Base-by-base conservation (phyloP, 305 asterid genomes). In the Fraxinus platypoda region DNA sequence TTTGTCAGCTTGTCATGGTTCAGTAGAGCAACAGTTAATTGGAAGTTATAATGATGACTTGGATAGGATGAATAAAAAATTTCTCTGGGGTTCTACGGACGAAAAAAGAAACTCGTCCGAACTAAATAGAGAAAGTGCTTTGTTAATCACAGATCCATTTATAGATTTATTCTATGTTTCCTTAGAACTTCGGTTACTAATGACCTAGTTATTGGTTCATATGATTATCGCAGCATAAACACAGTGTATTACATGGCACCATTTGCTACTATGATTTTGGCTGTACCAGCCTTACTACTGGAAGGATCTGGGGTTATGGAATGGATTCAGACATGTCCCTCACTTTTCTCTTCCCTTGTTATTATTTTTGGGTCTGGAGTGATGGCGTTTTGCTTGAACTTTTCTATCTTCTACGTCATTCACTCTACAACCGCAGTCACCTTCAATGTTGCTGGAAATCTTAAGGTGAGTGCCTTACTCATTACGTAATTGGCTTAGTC, bases 391-490 rank as follows among this genome's bases (percentile, higher is more conserved):
- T 95, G 94, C 84, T 93, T 95, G 70, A 95, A 92, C 89, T 93
- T 95, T 86, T 93, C 97, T 4, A 93, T 94, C 87, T 94, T 93
- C 80, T 94, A 94, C 17, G 98, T 93, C 80, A 94, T 95, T 81
- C 98, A 92, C 89, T 93, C 98, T 66, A 95, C 97, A n/a, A 91
- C 97, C 43, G 98, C 98, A 11, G 98, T 95, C 74, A 95, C 97
- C 75, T 95, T 93, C 91, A 95, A 95, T 82, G 98, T 95, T 71
- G 98, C 97, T 4, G 98, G 98, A 82, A 95, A 93, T 81, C 95
- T 93, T 35, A 93, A 95, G 98, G 98, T 95, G 80, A 66, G 19
- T 34, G n/a, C 76, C 80, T 76, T 8, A 77, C 78, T 76, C 74
- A n/a, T 28, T 11, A 19, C 84, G 38, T 30, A 43, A 79, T 35